These are phyloP conservation scores for Fonsecaea pugnacius DNA, from an alignment of 2,329 filamentous ascomycete species.

Conservation along the genomic window DNA sequence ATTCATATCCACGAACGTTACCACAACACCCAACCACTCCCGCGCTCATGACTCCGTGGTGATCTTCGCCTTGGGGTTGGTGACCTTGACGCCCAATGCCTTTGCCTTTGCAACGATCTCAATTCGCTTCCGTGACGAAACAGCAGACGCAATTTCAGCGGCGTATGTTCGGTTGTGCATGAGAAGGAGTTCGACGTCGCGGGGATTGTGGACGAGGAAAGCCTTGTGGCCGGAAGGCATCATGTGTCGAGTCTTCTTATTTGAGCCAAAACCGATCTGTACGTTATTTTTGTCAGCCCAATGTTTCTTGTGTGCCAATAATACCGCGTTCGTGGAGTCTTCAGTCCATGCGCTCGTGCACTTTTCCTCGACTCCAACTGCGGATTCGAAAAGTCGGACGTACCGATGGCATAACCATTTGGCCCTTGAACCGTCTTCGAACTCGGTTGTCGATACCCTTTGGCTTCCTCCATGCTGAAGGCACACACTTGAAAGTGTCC, in stretches of 20 bases:
- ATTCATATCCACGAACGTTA: conserved; percentile 15
- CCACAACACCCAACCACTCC: conserved; percentile 41
- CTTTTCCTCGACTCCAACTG: not conserved
- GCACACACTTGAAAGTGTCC: conserved; percentile 93
- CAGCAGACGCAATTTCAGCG: conserved; percentile 97
- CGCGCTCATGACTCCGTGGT: conserved; percentile 77
- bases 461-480: conserved; percentile 94
- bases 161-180: conserved; percentile 99
- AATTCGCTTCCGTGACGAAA: conserved; percentile 98
- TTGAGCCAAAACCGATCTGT: conserved; percentile 97
- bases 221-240: conserved; percentile 99
- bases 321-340: not conserved
- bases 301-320: conserved; percentile 14
- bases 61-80: conserved; percentile 98
- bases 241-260: conserved; percentile 99
- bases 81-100: conserved; percentile 99
- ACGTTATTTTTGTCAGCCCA: conserved; percentile 31
- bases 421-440: conserved; percentile 95
- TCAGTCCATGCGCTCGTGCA: not conserved
- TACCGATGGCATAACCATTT: conserved; percentile 97
- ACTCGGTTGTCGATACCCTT: conserved; percentile 99
- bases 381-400: conserved; percentile 31
- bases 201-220: conserved; percentile 97
- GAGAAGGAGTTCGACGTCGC: conserved; percentile 94
- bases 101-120: conserved; percentile 97